phyloP scores from a whole-genome alignment of 305 asterid species.

The Andrographis paniculata region DNA sequence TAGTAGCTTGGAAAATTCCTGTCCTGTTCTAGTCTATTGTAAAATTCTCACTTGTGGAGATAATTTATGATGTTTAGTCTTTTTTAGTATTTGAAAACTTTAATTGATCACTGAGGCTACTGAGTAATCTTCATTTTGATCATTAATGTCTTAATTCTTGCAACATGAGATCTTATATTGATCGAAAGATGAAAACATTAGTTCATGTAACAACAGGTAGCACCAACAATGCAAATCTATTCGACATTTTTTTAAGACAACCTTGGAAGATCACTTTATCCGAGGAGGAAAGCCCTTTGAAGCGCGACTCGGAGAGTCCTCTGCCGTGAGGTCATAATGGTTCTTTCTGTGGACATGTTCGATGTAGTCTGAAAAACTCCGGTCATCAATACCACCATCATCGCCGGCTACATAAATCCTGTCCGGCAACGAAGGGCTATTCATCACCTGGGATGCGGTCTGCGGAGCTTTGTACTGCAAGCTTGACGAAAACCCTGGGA shows the following conservation, averaged over 20 bases:
- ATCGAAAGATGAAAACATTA: no score
- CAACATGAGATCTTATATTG: no score
- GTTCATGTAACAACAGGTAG: no score
- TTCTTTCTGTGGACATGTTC: conserved; percentile 15
- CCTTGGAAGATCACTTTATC: neutral
- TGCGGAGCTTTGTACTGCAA: conserved; percentile 11
- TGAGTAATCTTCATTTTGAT: no score
- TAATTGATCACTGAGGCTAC: no score
- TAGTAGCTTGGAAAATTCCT: conserved; percentile 16
- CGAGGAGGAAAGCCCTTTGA: neutral
- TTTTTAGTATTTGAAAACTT: no score
- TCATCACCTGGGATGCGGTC: conserved; percentile 16
- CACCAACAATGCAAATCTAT: neutral
- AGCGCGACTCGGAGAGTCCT: neutral
- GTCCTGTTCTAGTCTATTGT: conserved; percentile 24
- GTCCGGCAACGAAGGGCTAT: neutral
- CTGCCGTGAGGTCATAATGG: conserved; percentile 5
- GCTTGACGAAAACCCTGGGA: neutral
- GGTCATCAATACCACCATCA: conserved; percentile 10
- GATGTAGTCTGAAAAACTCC: conserved; percentile 20
- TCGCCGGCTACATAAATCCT: neutral
- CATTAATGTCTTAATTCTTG: no score
- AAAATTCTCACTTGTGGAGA: conserved; percentile 19
- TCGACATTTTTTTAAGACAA: neutral
- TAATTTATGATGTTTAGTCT: no score